These are phyloP conservation scores for Funneliformis caledonium DNA, from an alignment of 371 early-diverging fungal species.

Conservation along the genomic window DNA sequence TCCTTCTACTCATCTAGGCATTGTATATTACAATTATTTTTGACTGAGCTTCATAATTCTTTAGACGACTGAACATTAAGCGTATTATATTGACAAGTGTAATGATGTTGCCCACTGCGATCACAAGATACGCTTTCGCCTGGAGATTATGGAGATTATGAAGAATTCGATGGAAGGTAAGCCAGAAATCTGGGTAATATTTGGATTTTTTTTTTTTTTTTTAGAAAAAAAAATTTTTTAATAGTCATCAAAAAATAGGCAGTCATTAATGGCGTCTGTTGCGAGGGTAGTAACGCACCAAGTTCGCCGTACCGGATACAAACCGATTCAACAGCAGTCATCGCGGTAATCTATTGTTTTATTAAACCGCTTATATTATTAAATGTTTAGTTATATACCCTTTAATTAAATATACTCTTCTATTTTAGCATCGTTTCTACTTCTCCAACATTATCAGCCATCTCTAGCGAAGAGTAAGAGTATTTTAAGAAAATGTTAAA, in stretches of 20 bases:
- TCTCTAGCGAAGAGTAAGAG: constrained; percentile 5
- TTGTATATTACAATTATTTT: no score
- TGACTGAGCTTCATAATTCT: no score
- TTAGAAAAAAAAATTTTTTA: background rate
- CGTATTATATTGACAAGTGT: no score
- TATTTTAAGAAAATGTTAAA: background rate
- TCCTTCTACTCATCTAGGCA: no score
- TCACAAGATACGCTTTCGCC: background rate
- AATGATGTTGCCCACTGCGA: no score
- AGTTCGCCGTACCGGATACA: constrained; percentile 18
- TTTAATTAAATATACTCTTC: background rate
- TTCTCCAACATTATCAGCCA: constrained; percentile 11
- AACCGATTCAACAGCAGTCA: background rate
- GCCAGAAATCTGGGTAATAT: background rate
- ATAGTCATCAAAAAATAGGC: background rate
- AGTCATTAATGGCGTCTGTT: background rate
- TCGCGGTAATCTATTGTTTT: background rate
- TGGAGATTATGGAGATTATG: background rate
- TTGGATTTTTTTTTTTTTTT: no score
- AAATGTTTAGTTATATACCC: background rate
- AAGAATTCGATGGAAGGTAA: constrained; percentile 26
- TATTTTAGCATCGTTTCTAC: background rate
- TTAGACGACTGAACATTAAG: no score
- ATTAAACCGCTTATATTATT: no score
- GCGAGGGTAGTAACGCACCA: background rate